Percentiles rank a stretch among this genome's conserved stretches.
phyloP scores from a whole-genome alignment of 169 alveolate species.

The Theileria annulata region DNA sequence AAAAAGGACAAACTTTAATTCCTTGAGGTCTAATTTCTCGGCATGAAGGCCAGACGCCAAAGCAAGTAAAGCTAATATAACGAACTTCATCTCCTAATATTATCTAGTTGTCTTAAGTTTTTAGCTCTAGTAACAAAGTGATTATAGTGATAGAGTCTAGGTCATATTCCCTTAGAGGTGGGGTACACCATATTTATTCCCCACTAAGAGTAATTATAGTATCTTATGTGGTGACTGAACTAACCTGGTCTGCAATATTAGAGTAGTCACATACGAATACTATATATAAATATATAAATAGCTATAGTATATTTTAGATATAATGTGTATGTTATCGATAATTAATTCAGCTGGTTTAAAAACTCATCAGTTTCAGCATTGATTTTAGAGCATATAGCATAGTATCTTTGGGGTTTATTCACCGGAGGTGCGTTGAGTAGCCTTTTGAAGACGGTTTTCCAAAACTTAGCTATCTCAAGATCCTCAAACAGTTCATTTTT shows the following conservation, averaged over 20 bases:
- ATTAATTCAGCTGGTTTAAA: neutral
- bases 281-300: too few relatives aligned
- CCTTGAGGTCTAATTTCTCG: neutral
- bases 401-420: neutral
- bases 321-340: neutral
- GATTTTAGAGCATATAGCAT: neutral
- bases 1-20: neutral
- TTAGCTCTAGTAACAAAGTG: too few relatives aligned
- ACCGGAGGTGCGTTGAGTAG: conserved; percentile 38
- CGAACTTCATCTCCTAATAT: neutral
- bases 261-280: too few relatives aligned
- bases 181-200: neutral
- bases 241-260: too few relatives aligned
- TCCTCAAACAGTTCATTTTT: neutral
- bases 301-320: neutral
- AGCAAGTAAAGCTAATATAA: neutral
- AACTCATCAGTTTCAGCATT: neutral
- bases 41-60: neutral
- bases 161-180: neutral
- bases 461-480: conserved; percentile 4
- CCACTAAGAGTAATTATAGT: neutral
- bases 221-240: neutral
- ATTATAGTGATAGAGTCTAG: neutral
- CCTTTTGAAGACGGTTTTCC: conserved; percentile 40
- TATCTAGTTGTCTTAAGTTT: neutral